phyloP scores from a whole-genome alignment of 2,329 filamentous ascomycete genomes.

The Phaeoacremonium minimum region DNA sequence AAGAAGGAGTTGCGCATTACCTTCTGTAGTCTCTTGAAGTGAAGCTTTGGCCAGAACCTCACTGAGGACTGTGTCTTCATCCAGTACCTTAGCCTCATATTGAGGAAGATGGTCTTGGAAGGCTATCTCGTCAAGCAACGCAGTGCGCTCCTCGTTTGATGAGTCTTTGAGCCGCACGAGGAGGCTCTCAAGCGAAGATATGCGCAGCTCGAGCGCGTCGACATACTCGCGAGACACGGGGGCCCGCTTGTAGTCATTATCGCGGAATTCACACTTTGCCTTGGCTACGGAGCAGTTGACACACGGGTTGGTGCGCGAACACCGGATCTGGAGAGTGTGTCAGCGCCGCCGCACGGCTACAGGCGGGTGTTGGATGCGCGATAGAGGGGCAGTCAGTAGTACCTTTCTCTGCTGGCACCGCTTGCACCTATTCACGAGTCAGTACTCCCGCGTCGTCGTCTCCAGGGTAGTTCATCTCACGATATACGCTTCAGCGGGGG shows the following conservation, averaged over 20 bases:
- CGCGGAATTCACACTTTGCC: constrained; percentile 11
- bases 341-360: not conserved
- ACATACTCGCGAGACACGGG: constrained; percentile 11
- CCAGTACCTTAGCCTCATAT: not conserved
- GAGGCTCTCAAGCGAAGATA: constrained; percentile 7
- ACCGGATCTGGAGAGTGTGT: constrained; percentile 11
- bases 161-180: constrained; percentile 24
- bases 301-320: constrained; percentile 12
- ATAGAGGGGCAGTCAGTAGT: not conserved
- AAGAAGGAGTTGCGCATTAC: not conserved
- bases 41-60: constrained; percentile 6
- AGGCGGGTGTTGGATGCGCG: not conserved
- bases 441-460: too few relatives aligned
- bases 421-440: too few relatives aligned
- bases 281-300: constrained; percentile 9
- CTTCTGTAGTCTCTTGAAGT: constrained; percentile 2
- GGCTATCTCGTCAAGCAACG: constrained; percentile 23
- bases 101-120: constrained; percentile 18
- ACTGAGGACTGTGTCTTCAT: not conserved
- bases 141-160: constrained; percentile 17
- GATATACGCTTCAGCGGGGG: too few relatives aligned
- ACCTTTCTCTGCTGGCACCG: not conserved
- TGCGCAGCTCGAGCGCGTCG: constrained; percentile 4
- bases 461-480: too few relatives aligned
- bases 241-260: constrained; percentile 10